phyloP scores from a whole-genome alignment of 2,329 filamentous ascomycete species.

The Aspergillus quadricinctus region DNA sequence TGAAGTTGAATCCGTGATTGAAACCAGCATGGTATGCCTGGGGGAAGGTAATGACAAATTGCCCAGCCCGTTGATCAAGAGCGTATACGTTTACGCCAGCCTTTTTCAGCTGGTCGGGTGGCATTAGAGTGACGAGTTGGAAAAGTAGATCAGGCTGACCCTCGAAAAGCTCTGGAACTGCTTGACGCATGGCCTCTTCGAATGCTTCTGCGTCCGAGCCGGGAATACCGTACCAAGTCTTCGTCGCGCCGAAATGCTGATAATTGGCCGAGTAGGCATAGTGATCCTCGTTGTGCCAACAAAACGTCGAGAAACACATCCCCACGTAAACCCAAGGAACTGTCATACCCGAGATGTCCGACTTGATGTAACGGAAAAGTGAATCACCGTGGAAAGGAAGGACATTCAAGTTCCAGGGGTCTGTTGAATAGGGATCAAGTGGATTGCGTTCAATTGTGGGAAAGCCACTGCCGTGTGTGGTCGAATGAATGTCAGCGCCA shows the following conservation, averaged over 20 bases:
- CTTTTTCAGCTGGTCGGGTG: conserved; percentile 87
- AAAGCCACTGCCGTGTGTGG: conserved; percentile 94
- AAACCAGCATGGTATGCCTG: conserved; percentile 97
- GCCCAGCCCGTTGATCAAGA: conserved; percentile 90
- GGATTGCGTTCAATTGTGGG: conserved; percentile 91
- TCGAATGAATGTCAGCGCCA: conserved; percentile 95
- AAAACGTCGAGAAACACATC: conserved; percentile 99
- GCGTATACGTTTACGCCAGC: conserved; percentile 91
- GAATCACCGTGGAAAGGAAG: conserved; percentile 87
- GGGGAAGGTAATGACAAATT: conserved; percentile 94
- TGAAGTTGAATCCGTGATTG: conserved; percentile 98
- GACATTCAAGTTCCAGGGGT: conserved; percentile 94
- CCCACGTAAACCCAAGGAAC: conserved; percentile 98
- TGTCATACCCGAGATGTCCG: conserved; percentile 98
- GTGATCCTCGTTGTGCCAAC: conserved; percentile 98
- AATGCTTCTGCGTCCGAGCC: conserved; percentile 92
- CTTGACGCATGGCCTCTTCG: conserved; percentile 89
- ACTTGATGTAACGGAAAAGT: conserved; percentile 94
- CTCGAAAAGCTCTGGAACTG: conserved; percentile 93
- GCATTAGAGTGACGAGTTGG: conserved; percentile 92
- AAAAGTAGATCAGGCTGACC: conserved; percentile 95
- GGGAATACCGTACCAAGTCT: conserved; percentile 98
- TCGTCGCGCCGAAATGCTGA: conserved; percentile 95
- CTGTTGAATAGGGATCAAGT: conserved; percentile 76
- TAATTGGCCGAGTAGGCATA: conserved; percentile 98